phyloP scores from a whole-genome alignment of 2,329 filamentous ascomycete species.

The Thielaviopsis ethacetica region DNA sequence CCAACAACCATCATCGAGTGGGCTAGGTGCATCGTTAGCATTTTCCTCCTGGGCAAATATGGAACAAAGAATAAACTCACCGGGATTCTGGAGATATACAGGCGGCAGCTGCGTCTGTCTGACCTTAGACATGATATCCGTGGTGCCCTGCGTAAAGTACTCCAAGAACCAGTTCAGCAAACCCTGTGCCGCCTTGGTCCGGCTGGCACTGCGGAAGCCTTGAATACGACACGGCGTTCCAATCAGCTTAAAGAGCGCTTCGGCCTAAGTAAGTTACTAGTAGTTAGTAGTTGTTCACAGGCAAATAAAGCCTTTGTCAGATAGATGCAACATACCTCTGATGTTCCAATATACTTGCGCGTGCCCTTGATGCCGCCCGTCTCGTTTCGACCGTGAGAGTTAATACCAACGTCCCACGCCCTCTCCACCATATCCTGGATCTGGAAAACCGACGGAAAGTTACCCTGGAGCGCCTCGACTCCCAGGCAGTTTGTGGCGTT shows the following conservation, averaged over 20 bases:
- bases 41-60: too few relatives aligned
- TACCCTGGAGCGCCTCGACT: constrained; percentile 39
- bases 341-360: constrained; percentile 87
- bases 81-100: constrained; percentile 77
- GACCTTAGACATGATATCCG: constrained; percentile 39
- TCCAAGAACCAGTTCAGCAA: constrained; percentile 37
- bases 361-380: constrained; percentile 80
- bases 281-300: neutral
- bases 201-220: neutral
- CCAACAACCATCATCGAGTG: constrained; percentile 87
- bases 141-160: constrained; percentile 52
- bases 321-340: constrained; percentile 48
- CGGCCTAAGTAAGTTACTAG: constrained; percentile 35
- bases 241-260: constrained; percentile 59
- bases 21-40: constrained; percentile 25
- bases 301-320: neutral
- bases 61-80: constrained; percentile 21
- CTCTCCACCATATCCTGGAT: constrained; percentile 76
- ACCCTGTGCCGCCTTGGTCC: constrained; percentile 2
- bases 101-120: constrained; percentile 58
- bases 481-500: constrained; percentile 41
- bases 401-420: constrained; percentile 79
- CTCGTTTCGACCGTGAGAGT: constrained; percentile 55
- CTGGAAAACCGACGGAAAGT: constrained; percentile 59
- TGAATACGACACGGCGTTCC: constrained; percentile 40